These are phyloP conservation scores for Trypanosoma conorhini DNA, from an alignment of 208 protist genomes.

Conservation along the genomic window DNA sequence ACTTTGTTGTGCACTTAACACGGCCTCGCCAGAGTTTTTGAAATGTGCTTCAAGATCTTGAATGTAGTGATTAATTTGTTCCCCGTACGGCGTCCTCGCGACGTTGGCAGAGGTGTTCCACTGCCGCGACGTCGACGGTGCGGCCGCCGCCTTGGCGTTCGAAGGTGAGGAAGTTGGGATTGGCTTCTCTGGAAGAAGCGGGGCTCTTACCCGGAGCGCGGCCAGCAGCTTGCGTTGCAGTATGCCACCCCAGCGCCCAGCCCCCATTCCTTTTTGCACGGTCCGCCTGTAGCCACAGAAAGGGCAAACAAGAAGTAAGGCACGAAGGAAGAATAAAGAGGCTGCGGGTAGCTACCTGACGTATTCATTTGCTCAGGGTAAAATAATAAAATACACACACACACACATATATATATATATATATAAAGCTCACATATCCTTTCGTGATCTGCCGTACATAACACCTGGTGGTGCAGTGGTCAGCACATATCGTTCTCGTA, in stretches of 20 bases:
- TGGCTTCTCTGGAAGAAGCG: background rate
- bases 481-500: no score
- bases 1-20: constrained; percentile 16
- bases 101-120: background rate
- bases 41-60: constrained; percentile 36
- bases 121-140: background rate
- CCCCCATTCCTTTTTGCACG: background rate
- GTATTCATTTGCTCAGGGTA: no score
- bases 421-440: no score
- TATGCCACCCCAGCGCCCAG: background rate
- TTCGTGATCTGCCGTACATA: no score
- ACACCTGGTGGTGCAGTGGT: no score
- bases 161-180: background rate
- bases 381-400: background rate
- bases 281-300: background rate
- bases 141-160: background rate
- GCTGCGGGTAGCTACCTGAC: no score
- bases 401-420: no score
- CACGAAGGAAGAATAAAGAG: background rate
- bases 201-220: background rate
- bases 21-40: constrained; percentile 10
- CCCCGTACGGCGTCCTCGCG: constrained; percentile 39
- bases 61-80: constrained; percentile 49
- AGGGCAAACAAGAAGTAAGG: background rate
- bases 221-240: constrained; percentile 5